phyloP scores from a whole-genome alignment of 306 rosid genomes.

The Vachellia pachyceras region DNA sequence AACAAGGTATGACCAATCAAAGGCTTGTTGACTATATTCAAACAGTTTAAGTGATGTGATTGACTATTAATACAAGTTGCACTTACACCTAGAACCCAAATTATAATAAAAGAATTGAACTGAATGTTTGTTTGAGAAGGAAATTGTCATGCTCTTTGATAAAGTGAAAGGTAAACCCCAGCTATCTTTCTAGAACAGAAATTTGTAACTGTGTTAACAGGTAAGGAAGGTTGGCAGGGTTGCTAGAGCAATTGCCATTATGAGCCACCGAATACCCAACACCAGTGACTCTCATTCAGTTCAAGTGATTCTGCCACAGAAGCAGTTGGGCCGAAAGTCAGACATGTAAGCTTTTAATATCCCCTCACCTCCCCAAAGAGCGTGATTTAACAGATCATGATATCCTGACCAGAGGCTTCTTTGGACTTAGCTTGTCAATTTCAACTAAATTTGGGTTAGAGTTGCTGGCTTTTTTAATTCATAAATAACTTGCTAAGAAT shows the following conservation, averaged over 20 bases:
- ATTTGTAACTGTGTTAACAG: conserved; percentile 54
- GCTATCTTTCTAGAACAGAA: conserved; percentile 29
- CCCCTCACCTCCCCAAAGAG: background rate
- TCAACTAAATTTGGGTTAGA: background rate
- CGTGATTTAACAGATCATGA: background rate
- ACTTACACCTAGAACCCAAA: conserved; percentile 3
- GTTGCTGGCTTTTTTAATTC: background rate
- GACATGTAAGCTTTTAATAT: conserved; percentile 80
- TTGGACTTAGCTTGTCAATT: background rate
- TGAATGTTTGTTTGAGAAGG: conserved; percentile 23
- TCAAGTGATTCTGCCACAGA: conserved; percentile 96
- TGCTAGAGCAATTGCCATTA: conserved; percentile 97
- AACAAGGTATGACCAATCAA: conserved; percentile 63
- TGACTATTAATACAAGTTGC: background rate
- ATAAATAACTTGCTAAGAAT: background rate
- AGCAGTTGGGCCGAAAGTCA: conserved; percentile 95
- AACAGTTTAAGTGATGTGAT: conserved; percentile 23
- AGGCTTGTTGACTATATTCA: conserved; percentile 27
- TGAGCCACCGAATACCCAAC: conserved; percentile 95
- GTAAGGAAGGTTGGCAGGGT: conserved; percentile 95
- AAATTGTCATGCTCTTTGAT: conserved; percentile 12
- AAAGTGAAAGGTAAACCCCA: conserved; percentile 29
- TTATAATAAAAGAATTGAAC: background rate
- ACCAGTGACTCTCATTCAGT: conserved; percentile 85
- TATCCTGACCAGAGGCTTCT: background rate